Base-by-base conservation (phyloP, 495 filamentous ascomycete species). In the Glarea lozoyensis region DNA sequence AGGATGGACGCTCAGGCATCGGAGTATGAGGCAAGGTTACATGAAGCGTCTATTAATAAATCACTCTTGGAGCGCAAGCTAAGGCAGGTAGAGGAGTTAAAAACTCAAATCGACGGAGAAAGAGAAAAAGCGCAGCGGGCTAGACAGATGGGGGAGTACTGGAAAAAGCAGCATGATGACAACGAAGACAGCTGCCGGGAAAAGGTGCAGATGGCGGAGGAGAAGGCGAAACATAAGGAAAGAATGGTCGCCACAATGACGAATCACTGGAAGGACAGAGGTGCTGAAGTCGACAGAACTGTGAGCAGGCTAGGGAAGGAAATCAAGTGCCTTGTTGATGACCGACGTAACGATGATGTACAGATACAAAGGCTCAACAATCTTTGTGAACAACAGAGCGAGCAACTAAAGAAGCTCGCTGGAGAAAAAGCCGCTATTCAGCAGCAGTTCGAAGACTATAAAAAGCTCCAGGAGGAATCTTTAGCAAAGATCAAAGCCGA, bases 31-130 rank as follows among this genome's bases (percentile, higher is more conserved):
- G 75, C 73, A 49, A 71, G 78, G 27, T 65, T 84, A 53, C 67
- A 88, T 40, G 86, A 92, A 43, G 79, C 78, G 17, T 82, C 64
- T 40, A 68, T 81, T 20, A 76, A 84, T 47, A 81, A 84, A 48
- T 74, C 75, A 15, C 74, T 84, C 1, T 70, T 92, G 4, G 72
- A 78, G 33, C 75, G 82, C 31, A 88, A 86, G 51, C 86, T 92
- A 49, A 76, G 84, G 5, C 87, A 88, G 57, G 75, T 94, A 2
- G 82, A 87, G 46, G 78, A 82, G 42, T 56, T 88, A 34, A 79
- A 82, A 45, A 66, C 65, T 1, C 71, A 84, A 35, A 62, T 86
- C 5, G 78, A 86, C 10, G 57, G 64, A 10, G 87, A 94, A 65
- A 74, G 72, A 46, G 65, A 69, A 38, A 73, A 76, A 43, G 72